Evolutionary conservation across 2,329 filamentous ascomycete genomes (phyloP).

Genomic region (Lasiodiplodia sp.): DNA sequence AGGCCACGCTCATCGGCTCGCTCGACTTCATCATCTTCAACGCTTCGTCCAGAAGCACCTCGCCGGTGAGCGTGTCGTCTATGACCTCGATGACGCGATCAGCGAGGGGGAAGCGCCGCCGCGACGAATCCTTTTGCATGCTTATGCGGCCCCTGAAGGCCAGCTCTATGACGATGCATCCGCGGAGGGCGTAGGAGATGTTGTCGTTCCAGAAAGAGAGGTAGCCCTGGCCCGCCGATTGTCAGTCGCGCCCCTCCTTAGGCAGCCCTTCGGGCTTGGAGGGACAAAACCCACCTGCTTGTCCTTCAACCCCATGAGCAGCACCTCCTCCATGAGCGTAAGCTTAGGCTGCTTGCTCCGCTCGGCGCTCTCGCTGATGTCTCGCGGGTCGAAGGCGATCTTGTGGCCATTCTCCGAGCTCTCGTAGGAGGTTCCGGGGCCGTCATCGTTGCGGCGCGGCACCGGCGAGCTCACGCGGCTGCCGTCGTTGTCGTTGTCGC

Average conservation of each 20-base stretch:
- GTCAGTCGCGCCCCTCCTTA: slow-evolving; percentile 31
- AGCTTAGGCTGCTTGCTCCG: slow-evolving; percentile 97
- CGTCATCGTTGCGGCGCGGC: slow-evolving; percentile 65
- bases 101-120: slow-evolving; percentile 89
- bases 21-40: slow-evolving; percentile 99
- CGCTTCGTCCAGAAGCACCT: slow-evolving; percentile 95
- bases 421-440: slow-evolving; percentile 84
- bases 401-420: slow-evolving; percentile 94
- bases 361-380: slow-evolving; percentile 96
- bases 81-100: slow-evolving; percentile 96
- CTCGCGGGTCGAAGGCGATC: slow-evolving; percentile 95
- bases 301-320: slow-evolving; percentile 95
- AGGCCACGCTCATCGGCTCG: slow-evolving; percentile 99
- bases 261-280: slow-evolving; percentile 18
- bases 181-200: slow-evolving; percentile 95
- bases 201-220: slow-evolving; percentile 99
- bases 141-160: slow-evolving; percentile 94
- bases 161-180: slow-evolving; percentile 97
- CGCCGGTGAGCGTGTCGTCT: slow-evolving; percentile 94
- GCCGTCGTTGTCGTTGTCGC: slow-evolving; percentile 65
- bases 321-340: slow-evolving; percentile 97
- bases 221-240: slow-evolving; percentile 71
- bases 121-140: slow-evolving; percentile 96
- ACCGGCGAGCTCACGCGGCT: slow-evolving; percentile 72
- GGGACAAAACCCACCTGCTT: slow-evolving; percentile 76